Base-by-base conservation (phyloP, 176 grass and related monocot genomes). In the Phyllostachys edulis region DNA sequence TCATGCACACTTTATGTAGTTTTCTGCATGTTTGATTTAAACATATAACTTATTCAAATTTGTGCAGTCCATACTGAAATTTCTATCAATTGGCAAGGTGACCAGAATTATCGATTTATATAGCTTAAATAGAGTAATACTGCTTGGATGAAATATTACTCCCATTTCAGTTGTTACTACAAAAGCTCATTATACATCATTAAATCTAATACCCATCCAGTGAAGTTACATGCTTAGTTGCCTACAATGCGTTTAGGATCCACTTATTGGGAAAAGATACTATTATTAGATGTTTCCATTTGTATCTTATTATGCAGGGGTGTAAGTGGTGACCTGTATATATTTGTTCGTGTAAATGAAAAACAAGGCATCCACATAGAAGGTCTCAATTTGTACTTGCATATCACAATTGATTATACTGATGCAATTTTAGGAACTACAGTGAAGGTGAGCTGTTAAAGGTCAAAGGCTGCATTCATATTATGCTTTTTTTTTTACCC, bases 351-450 rank as follows among this genome's bases (percentile, higher is more conserved):
- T 73, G 83, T 98, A 62, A 81, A 88, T 76, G 80, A 95, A 81
- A 98, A 91, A 71, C 75, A 82, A 88, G 95, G 95, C 71, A 87
- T 98, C 61, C 70, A 26, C 45, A 94, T 92, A 78, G 85, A 93
- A n/a, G 92, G 92, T 76, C 88, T 93, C n/a, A 54, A 95, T 84
- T 83, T 98, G 63, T 91, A 85, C 41, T 95, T 91, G 2, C 79
- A 88, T 60, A 76, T 93, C 57, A 76, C 67, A 77, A 90, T 98
- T 73, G 89, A 98, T 90, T 95, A 80, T 80, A 98, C 89, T 20
- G 90, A 98, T 82, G 96, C 82, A 45, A 95, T 98, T 80, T 86
- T 98, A 79, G 96, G 96, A 87, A 95, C 89, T n/a, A 86, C 76
- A 67, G 81, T 90, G 45, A 95, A 95, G 93, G 96, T 91, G 36